These are phyloP conservation scores for Monosporozyma siamensis DNA, from an alignment of 805 yeast genomes.

Conservation along the genomic window DNA sequence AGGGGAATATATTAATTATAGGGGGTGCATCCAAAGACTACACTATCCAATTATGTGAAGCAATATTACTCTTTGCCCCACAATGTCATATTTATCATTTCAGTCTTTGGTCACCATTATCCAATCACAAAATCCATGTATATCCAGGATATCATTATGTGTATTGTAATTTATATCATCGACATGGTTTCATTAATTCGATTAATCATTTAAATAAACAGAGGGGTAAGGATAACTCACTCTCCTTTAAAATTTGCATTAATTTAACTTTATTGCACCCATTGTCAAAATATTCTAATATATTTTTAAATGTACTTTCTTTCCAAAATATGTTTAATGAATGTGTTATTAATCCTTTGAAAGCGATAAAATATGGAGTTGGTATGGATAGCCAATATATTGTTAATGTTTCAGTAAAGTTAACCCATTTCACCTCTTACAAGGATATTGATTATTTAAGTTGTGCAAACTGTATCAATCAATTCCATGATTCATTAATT, in stretches of 20 bases:
- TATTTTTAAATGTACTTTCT: background rate
- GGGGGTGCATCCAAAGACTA: background rate
- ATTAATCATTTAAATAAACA: background rate
- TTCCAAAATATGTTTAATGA: background rate
- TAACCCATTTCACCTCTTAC: background rate
- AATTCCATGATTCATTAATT: constrained; percentile 20
- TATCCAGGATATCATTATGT: background rate
- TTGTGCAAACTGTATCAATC: constrained; percentile 5
- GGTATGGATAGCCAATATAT: constrained; percentile 4
- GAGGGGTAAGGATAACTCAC: background rate
- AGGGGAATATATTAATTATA: background rate
- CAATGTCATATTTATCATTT: background rate
- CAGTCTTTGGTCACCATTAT: too few relatives aligned
- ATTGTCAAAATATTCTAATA: background rate
- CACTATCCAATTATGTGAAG: background rate
- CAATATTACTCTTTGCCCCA: background rate
- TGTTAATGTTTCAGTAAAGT: background rate
- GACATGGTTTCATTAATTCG: background rate
- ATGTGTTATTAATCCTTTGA: background rate
- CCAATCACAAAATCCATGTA: too few relatives aligned
- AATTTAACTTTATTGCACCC: background rate
- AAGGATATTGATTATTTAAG: background rate
- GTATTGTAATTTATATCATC: background rate
- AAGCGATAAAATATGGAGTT: background rate
- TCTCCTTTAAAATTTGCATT: background rate